phyloP scores from a whole-genome alignment of 805 yeast genomes.

The Ogataea philodendri region DNA sequence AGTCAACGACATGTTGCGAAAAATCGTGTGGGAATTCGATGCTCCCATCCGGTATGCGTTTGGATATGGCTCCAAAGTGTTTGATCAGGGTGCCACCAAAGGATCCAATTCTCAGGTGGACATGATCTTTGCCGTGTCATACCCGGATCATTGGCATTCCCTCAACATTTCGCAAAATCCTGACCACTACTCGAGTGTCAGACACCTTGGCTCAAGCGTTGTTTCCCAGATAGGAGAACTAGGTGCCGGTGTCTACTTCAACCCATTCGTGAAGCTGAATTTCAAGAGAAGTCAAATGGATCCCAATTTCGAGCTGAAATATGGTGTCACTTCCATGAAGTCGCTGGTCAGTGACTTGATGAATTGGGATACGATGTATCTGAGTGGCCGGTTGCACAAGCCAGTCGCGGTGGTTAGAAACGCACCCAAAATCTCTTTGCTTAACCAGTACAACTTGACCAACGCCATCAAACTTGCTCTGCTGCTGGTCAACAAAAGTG shows the following conservation, averaged over 20 bases:
- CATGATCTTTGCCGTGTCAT: slow-evolving; percentile 75
- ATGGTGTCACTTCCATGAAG: slow-evolving; percentile 76
- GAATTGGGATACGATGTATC: slow-evolving; percentile 82
- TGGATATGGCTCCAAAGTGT: slow-evolving; percentile 95
- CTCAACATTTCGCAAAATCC: slow-evolving; percentile 65
- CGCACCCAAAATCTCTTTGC: slow-evolving; percentile 57
- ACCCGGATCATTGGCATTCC: slow-evolving; percentile 74
- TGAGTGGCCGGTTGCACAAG: slow-evolving; percentile 92
- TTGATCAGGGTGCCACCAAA: slow-evolving; percentile 60
- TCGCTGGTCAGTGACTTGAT: slow-evolving; percentile 63
- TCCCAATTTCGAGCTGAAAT: slow-evolving; percentile 52
- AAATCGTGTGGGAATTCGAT: slow-evolving; percentile 54
- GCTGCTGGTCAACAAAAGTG: slow-evolving; percentile 44
- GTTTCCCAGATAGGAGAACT: slow-evolving; percentile 58
- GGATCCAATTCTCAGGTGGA: slow-evolving; percentile 67
- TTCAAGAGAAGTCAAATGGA: slow-evolving; percentile 34
- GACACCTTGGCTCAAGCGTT: slow-evolving; percentile 55
- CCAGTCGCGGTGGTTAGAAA: slow-evolving; percentile 79
- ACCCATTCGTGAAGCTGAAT: slow-evolving; percentile 75
- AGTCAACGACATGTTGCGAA: slow-evolving; percentile 43
- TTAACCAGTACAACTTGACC: slow-evolving; percentile 73
- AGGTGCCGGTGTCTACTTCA: slow-evolving; percentile 93
- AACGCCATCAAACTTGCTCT: slow-evolving; percentile 74
- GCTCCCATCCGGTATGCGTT: slow-evolving; percentile 78
- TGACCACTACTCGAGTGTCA: slow-evolving; percentile 72